Conservation (phyloP, 2,329 filamentous ascomycete species). For the Fusarium globosum region DNA sequence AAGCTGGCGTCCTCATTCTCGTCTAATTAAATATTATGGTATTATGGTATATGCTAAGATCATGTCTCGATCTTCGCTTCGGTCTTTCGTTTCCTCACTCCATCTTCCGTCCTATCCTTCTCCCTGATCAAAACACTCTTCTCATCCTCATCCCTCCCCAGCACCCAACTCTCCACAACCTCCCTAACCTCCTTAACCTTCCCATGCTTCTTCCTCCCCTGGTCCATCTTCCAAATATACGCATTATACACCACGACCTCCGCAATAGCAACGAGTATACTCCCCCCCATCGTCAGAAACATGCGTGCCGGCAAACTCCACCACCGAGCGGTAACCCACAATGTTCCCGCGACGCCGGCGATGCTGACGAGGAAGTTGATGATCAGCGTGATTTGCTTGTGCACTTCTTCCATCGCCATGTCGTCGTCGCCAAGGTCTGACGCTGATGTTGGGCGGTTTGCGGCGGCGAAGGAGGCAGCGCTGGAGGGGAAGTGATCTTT, state of each 20-base stretch:
- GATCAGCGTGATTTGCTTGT: slow-evolving; percentile 85
- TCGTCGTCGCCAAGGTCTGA: slow-evolving; percentile 69
- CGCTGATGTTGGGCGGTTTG: slow-evolving; percentile 59
- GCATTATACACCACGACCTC: slow-evolving; percentile 82
- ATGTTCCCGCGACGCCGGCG: slow-evolving; percentile 78
- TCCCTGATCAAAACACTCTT: slow-evolving; percentile 42
- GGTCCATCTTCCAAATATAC: slow-evolving; percentile 76
- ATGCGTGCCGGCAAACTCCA: slow-evolving; percentile 78
- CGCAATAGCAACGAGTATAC: slow-evolving; percentile 75
- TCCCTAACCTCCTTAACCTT: slow-evolving; percentile 73
- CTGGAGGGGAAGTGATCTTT: slow-evolving; percentile 66
- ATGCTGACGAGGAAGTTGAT: slow-evolving; percentile 92
- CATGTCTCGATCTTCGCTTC: slow-evolving; percentile 18
- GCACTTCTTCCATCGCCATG: slow-evolving; percentile 76
- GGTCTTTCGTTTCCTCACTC: slow-evolving; percentile 44
- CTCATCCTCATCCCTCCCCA: slow-evolving; percentile 55
- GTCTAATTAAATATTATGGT: not conserved
- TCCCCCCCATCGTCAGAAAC: slow-evolving; percentile 77
- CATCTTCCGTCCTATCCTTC: slow-evolving; percentile 32
- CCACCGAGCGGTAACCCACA: slow-evolving; percentile 82
- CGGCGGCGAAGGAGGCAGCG: slow-evolving; percentile 67
- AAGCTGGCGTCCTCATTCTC: not conserved
- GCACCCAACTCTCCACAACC: slow-evolving; percentile 78
- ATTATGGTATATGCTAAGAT: not conserved
- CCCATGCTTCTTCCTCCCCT: slow-evolving; percentile 73